Evolutionary conservation across 768 basidiomycete genomes (phyloP), one percentile per base, ranked within the genome.

Genomic region (Mycena galopus): DNA sequence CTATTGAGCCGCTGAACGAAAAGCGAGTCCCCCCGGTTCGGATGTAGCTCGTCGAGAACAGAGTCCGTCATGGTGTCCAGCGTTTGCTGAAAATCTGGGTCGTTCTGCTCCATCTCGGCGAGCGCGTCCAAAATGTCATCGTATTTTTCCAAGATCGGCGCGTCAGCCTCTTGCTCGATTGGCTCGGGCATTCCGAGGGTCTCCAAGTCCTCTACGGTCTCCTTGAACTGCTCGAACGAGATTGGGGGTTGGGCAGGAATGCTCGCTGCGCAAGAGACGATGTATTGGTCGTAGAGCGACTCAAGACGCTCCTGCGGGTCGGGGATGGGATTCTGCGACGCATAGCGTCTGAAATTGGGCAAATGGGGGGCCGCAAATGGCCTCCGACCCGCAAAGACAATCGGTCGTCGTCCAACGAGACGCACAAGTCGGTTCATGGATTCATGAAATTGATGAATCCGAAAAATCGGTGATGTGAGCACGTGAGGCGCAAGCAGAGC

Each of bases 341-440:
- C 35, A 30, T 72, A 72, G 35, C 55, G 71, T 8, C 71, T 42
- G 11, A 71, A n/a, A 25, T 30, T 37, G 11, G 62, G 58, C 4
- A 71, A n/a, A 25, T 30, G 50, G 11, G 62, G 58, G 3, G 51
- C 21, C 17, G 9, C 10, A 10, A 57, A 59, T 51, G 21, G 2
- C 33, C 70, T 70, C 5, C 73, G 70, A 14, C 67, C 23, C 62
- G 53, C 62, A 3, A 75, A 64, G 62, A 58, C 19, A 23, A 60
- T 32, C 12, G 66, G 67, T 4, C 66, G 65, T 58, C 69, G 73
- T 71, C 33, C 35, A 53, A 69, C 53, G 16, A 75, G 51, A 51
- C 73, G 66, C 30, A 44, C 70, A 35, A 75, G 64, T 63, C 72
- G 47, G 47, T 71, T 53, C 73, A 74, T 74, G 21, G 65, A 64